These are phyloP conservation scores for Trypanosomatidae sp. DNA, from an alignment of 208 protist species.

Conservation along the genomic window DNA sequence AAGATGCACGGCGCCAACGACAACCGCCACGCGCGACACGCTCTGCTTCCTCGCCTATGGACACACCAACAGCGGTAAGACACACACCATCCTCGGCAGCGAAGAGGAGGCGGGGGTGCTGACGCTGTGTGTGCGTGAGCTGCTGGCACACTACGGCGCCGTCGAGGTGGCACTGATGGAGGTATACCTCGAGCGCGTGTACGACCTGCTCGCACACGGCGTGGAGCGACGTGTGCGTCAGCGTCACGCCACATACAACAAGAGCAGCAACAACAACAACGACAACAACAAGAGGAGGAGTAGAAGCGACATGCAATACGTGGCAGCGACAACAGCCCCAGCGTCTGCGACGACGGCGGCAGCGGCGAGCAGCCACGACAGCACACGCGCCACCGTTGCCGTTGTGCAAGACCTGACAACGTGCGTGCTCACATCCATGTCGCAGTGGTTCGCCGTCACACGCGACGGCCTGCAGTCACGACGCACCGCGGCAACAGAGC, in stretches of 20 bases:
- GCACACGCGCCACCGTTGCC: too few relatives aligned
- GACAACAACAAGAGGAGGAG: neutral
- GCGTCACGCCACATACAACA: neutral
- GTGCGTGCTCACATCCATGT: constrained; percentile 31
- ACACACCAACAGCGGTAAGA: constrained; percentile 85
- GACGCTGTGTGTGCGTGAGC: constrained; percentile 42
- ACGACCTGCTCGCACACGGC: constrained; percentile 66
- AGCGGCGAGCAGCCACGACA: constrained; percentile 19
- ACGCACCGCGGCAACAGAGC: constrained; percentile 72
- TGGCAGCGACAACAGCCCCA: too few relatives aligned
- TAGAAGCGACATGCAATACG: neutral
- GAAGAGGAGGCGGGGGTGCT: constrained; percentile 57
- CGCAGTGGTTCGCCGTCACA: constrained; percentile 56
- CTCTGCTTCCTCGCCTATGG: constrained; percentile 83
- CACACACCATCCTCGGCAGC: constrained; percentile 67
- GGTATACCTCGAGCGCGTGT: constrained; percentile 70
- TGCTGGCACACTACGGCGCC: constrained; percentile 51
- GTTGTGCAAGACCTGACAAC: constrained; percentile 69
- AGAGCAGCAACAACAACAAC: neutral
- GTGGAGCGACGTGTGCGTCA: constrained; percentile 39
- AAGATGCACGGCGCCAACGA: neutral
- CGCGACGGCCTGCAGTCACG: constrained; percentile 65
- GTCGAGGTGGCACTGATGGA: constrained; percentile 82
- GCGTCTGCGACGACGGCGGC: constrained; percentile 3
- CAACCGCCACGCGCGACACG: constrained; percentile 26